phyloP scores from a whole-genome alignment of 192 early-diverging fungal species.

The Phlyctochytrium arcticum region DNA sequence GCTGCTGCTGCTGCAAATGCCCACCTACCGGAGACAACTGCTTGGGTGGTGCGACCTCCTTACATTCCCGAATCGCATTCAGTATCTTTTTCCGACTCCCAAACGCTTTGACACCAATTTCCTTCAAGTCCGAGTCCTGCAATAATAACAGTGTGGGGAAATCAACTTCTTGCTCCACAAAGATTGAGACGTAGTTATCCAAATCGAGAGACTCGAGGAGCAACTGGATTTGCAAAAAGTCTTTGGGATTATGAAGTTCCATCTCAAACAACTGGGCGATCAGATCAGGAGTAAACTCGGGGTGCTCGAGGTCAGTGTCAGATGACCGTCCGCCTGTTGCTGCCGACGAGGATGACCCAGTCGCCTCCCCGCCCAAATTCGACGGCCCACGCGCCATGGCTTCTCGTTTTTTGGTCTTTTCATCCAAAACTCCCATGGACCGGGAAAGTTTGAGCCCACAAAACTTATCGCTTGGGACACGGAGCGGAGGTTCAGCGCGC shows the following conservation, averaged over 20 bases:
- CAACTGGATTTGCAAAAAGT: slow-evolving; percentile 15
- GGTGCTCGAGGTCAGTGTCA: slow-evolving; percentile 10
- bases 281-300: slow-evolving; percentile 21
- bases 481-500: background rate
- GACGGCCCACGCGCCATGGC: slow-evolving; percentile 1
- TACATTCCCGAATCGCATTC: slow-evolving; percentile 38
- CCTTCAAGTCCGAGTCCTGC: slow-evolving; percentile 42
- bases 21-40: background rate
- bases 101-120: slow-evolving; percentile 47
- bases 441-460: slow-evolving; percentile 15
- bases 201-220: slow-evolving; percentile 41
- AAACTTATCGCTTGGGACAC: slow-evolving; percentile 19
- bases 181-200: slow-evolving; percentile 32
- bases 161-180: slow-evolving; percentile 50
- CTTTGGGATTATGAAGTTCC: slow-evolving; percentile 26
- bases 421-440: slow-evolving; percentile 13
- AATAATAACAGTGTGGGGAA: slow-evolving; percentile 42
- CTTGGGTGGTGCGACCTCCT: slow-evolving; percentile 1
- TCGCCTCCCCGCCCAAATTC: slow-evolving; percentile 11
- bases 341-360: slow-evolving; percentile 9
- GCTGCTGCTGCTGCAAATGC: background rate
- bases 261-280: slow-evolving; percentile 27
- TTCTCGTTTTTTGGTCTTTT: background rate
- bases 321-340: no score
- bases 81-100: slow-evolving; percentile 48